These are phyloP conservation scores for Malus hybrid DNA, from an alignment of 331 rosid genomes.

Conservation along the genomic window DNA sequence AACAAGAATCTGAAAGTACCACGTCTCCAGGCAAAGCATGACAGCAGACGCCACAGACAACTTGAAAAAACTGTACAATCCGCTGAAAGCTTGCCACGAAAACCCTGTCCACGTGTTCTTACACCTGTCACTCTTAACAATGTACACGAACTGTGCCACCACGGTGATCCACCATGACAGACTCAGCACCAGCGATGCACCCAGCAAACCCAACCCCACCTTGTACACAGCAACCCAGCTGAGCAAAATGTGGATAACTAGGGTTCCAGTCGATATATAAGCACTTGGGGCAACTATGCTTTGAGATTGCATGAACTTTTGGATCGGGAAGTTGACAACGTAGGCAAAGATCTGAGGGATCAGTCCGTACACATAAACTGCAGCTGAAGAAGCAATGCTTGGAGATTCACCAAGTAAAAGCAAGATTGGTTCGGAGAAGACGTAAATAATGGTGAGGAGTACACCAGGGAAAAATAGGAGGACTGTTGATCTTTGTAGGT, in stretches of 20 bases:
- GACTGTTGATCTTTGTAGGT: constrained; percentile 60
- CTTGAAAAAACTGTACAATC: constrained; percentile 49
- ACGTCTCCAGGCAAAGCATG: constrained; percentile 67
- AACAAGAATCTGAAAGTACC: constrained; percentile 77
- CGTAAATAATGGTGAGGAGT: constrained; percentile 22
- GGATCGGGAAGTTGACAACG: constrained; percentile 64
- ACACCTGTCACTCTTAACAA: constrained; percentile 50
- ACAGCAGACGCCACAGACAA: constrained; percentile 64
- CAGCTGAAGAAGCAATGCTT: constrained; percentile 45
- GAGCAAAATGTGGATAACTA: constrained; percentile 39
- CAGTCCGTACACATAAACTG: constrained; percentile 50
- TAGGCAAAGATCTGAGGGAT: constrained; percentile 78
- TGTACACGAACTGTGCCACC: constrained; percentile 55
- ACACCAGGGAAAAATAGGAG: constrained; percentile 32
- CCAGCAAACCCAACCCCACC: constrained; percentile 53
- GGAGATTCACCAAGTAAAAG: constrained; percentile 43
- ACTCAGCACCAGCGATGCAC: constrained; percentile 61
- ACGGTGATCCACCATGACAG: constrained; percentile 81
- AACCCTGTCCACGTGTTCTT: constrained; percentile 62
- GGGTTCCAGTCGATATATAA: constrained; percentile 40
- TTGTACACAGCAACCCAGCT: constrained; percentile 57
- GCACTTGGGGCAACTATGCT: constrained; percentile 74
- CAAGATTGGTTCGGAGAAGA: constrained; percentile 37
- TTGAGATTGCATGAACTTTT: constrained; percentile 71
- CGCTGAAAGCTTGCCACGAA: constrained; percentile 32